Percentiles rank a stretch among this genome's conserved stretches.
phyloP scores from a whole-genome alignment of 352 stramenopile species.

The Globisporangium paroecandrum region DNA sequence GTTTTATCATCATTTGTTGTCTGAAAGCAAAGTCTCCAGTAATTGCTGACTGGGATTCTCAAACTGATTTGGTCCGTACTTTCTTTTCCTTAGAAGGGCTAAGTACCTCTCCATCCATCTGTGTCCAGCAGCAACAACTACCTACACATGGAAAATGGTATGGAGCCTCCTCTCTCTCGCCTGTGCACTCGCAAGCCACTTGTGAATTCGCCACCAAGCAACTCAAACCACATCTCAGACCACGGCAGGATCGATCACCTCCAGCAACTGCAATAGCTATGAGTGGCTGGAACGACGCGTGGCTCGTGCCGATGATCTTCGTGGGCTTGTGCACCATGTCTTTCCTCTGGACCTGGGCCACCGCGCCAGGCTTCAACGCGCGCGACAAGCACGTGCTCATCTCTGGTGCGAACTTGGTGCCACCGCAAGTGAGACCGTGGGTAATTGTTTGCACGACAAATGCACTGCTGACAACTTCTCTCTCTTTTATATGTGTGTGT shows the following conservation, averaged over 20 bases:
- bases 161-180: too few species aligned
- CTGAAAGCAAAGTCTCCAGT: too few species aligned
- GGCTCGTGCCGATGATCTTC: conserved; percentile 16
- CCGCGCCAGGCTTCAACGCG: conserved; percentile 47
- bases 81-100: too few species aligned
- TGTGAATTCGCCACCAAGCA: background rate
- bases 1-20: too few species aligned
- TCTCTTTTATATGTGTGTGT: background rate
- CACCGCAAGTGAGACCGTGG: background rate
- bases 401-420: conserved; percentile 26
- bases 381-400: conserved; percentile 55
- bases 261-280: background rate
- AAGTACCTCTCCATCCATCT: too few species aligned
- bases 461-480: background rate
- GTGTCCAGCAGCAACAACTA: too few species aligned
- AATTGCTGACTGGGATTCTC: too few species aligned
- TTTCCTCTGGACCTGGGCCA: conserved; percentile 41
- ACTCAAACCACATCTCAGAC: background rate
- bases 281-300: background rate
- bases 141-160: too few species aligned
- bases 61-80: too few species aligned
- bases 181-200: background rate
- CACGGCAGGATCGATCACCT: background rate
- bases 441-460: background rate
- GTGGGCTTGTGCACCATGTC: conserved; percentile 30